A percentile compares a stretch with the other conserved stretches of the same genome.
Conservation (phyloP, 2,329 filamentous ascomycete species). For the Penicillium sp. region DNA sequence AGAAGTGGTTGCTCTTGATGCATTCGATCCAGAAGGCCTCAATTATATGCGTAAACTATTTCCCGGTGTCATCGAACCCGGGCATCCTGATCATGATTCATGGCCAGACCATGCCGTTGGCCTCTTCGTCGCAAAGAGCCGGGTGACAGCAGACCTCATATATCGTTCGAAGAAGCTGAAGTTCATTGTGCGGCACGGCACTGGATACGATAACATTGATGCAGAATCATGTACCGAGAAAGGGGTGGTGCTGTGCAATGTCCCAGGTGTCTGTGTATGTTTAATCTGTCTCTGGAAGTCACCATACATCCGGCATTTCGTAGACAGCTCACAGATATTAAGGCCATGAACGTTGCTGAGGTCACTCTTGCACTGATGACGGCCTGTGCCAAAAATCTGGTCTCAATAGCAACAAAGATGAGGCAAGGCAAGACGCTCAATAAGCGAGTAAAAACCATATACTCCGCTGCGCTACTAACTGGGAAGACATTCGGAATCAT, state of each 20-base stretch:
- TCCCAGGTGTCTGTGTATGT: conserved; percentile 3
- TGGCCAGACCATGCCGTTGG: conserved; percentile 6
- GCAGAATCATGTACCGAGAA: conserved; percentile 21
- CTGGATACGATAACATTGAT: conserved; percentile 34
- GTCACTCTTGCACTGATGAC: conserved; percentile 10
- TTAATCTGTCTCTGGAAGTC: background rate
- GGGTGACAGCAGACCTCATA: conserved; percentile 1
- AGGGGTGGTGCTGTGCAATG: conserved; percentile 5
- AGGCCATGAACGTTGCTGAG: conserved; percentile 13
- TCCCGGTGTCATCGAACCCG: conserved; percentile 4
- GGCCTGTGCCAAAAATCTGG: conserved; percentile 13
- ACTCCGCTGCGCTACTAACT: conserved; percentile 8
- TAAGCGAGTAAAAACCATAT: conserved; percentile 9
- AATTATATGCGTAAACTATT: conserved; percentile 5
- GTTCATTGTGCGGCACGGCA: conserved; percentile 14
- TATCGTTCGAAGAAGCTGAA: conserved; percentile 1
- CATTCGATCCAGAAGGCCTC: background rate
- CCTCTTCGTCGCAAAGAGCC: conserved; percentile 9
- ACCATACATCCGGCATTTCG: conserved; percentile 5
- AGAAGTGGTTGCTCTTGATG: conserved; percentile 1
- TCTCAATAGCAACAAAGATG: conserved; percentile 9
- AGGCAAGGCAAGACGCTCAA: conserved; percentile 7
- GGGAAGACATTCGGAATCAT: conserved; percentile 14
- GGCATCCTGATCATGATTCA: background rate
- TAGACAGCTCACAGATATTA: background rate